phyloP scores from a whole-genome alignment of 805 yeast genomes.

The Yarrowia deformans region DNA sequence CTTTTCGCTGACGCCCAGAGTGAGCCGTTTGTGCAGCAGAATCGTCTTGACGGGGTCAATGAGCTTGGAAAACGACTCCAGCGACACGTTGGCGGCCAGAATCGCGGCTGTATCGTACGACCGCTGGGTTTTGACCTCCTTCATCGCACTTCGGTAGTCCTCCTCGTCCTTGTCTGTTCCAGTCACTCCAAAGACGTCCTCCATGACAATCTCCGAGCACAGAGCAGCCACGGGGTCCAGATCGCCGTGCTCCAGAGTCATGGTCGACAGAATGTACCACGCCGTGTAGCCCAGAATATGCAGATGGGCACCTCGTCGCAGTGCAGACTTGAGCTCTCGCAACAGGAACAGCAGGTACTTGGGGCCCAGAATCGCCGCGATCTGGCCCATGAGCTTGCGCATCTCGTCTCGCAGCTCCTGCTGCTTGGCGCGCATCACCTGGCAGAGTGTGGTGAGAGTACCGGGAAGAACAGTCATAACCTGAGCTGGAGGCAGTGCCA shows the following conservation, averaged over 20 bases:
- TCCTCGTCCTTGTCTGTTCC: conserved; percentile 96
- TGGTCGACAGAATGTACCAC: conserved; percentile 70
- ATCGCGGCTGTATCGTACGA: conserved; percentile 88
- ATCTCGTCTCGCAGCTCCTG: conserved; percentile 89
- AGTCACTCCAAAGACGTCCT: conserved; percentile 88
- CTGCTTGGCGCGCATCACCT: conserved; percentile 80
- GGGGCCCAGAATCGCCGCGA: conserved; percentile 73
- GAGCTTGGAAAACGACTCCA: conserved; percentile 63
- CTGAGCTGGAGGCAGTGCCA: conserved; percentile 65
- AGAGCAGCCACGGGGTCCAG: conserved; percentile 67
- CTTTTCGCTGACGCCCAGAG: conserved; percentile 72
- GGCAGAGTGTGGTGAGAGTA: conserved; percentile 83
- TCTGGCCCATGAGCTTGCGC: conserved; percentile 73
- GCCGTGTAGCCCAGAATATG: conserved; percentile 91
- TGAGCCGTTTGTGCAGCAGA: conserved; percentile 67
- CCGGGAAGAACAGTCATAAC: conserved; percentile 76
- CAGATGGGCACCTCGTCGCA: conserved; percentile 88
- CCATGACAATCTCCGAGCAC: conserved; percentile 80
- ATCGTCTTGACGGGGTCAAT: conserved; percentile 72
- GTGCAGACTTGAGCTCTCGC: conserved; percentile 77
- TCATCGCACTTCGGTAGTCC: conserved; percentile 83
- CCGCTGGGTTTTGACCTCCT: conserved; percentile 88
- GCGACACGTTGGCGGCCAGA: conserved; percentile 66
- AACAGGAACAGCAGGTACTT: conserved; percentile 75
- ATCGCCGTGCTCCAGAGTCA: conserved; percentile 67